Evolutionary conservation across 2,329 filamentous ascomycete genomes (phyloP), one percentile per base, ranked within the genome.

Genomic region (Xylariaceae sp.): DNA sequence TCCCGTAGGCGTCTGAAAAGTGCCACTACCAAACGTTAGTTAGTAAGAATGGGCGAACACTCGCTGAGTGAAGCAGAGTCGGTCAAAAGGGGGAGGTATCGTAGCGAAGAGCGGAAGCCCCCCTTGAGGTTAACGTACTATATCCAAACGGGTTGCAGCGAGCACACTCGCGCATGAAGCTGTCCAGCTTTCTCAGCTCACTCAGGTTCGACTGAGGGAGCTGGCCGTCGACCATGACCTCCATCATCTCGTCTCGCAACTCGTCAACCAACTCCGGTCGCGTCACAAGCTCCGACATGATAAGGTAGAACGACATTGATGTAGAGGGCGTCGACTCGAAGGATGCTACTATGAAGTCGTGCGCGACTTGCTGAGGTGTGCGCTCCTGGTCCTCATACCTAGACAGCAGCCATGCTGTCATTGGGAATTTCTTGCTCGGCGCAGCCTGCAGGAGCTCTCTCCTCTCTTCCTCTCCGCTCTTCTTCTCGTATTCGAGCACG

Each of bases 111-210:
- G 22, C 8, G 22, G 22, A 24, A 24, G n/a, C n/a, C n/a, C 22
- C 8, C 8, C 22, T 9, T 9, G 22, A 8, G 22, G n/a, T 9
- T n/a, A 24, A 35, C 36, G 2, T 33, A 37, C 36, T 17, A 19
- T 40, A 33, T 17, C 39, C 29, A 24, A 43, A 39, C 2, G 37
- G 24, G 29, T 45, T 41, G 19, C 33, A 22, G 4, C 46, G 35
- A 6, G 38, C 26, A 2, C 35, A 40, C 32, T 52, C 50, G 6
- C 50, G 43, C 43, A 52, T 47, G 18, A 52, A 37, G 11, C 36
- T 45, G 13, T 36, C 48, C 40, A 52, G 29, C 32, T 47, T 50
- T 3, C 31, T 14, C 5, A 52, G 33, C 31, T 51, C 48, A 14
- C 22, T 32, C 9, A 51, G 40, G 4, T 45, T 39, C 1, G 45